Percentiles rank a stretch among this genome's conserved stretches.
phyloP scores from a whole-genome alignment of 768 basidiomycete genomes.

The Daedaleopsis nitida region DNA sequence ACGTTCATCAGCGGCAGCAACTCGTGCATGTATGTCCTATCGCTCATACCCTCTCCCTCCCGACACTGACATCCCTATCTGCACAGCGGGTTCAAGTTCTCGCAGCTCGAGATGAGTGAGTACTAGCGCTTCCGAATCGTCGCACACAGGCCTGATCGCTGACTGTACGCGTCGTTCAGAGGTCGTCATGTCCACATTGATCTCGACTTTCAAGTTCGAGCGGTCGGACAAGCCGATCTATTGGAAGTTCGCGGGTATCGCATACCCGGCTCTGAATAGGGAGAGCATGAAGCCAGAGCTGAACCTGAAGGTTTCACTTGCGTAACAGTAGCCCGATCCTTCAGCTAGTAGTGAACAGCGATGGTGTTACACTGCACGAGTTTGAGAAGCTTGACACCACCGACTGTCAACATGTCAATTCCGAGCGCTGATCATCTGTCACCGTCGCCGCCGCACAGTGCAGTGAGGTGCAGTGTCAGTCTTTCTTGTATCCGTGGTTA shows the following conservation, averaged over 20 bases:
- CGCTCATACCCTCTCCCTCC: neutral
- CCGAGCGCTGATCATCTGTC: too few species aligned
- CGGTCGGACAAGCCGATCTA: conserved; percentile 4
- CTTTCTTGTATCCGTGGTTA: too few species aligned
- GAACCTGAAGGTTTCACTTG: conserved; percentile 6
- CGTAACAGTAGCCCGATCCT: too few species aligned
- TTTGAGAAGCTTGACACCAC: too few species aligned
- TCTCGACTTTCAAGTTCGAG: conserved; percentile 15
- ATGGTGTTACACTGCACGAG: too few species aligned
- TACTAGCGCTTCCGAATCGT: neutral
- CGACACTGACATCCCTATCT: neutral
- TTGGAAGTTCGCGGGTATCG: conserved; percentile 15
- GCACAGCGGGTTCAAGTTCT: conserved; percentile 10
- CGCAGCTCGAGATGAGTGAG: conserved; percentile 15
- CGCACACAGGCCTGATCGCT: neutral
- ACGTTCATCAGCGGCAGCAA: conserved; percentile 38
- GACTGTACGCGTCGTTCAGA: neutral
- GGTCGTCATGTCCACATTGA: neutral
- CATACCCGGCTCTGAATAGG: conserved; percentile 9
- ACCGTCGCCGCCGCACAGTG: too few species aligned
- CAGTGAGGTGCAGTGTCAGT: too few species aligned
- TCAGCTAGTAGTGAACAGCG: too few species aligned
- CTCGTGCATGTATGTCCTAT: conserved; percentile 36
- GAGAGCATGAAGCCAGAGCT: conserved; percentile 5
- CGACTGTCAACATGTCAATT: too few species aligned